Base-by-base conservation (phyloP, 176 grass and related monocot species). In the Zoysia japonica region DNA sequence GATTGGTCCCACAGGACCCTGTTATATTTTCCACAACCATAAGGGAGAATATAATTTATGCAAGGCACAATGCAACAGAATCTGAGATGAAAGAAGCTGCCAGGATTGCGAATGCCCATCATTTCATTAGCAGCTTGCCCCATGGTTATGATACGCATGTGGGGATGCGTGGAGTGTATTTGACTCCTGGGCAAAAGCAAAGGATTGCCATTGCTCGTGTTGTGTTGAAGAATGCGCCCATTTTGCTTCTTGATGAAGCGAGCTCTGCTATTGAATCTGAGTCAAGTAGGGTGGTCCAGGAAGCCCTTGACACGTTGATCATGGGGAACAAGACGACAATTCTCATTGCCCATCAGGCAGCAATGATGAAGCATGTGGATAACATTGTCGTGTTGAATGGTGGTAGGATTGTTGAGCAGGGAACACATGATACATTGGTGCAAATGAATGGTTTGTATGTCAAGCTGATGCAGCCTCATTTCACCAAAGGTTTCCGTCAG, bases 321-420 rank as follows among this genome's bases (percentile, higher is more conserved):
- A 99, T 99, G 96, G 96, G 96, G 50, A 99, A 99, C 60, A 99
- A 99, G 72, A 95, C 96, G 28, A 99, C 96, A 6, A 80, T 99
- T 82, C 87, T 99, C 57, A 95, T 99, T 44, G 96, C 92, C 0
- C 92, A 99, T 72, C 86, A 88, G 73, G 82, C 86, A 14, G 92
- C 90, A 0, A 99, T 99, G 96, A 95, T 99, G 96, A 99, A 89
- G 79, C 90, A 99, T 61, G 92, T 99, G 80, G 96, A 99, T 71
- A 91, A 87, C 74, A 91, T 99, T 40, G 96, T 99, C 3, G 96
- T 99, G 37, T 68, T 99, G 35, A 99, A 98, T 74, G 88, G 88
- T 48, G 92, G 92, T 70, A 94, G 85, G 86, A 95, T 99, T 37
- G 92, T 99, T 9, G 96, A 99, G 88, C 96, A 95, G 61, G 96